Evolutionary conservation across 2,329 filamentous ascomycete genomes (phyloP), one percentile per base, ranked within the genome.

Genomic region (Epichloe scottii): DNA sequence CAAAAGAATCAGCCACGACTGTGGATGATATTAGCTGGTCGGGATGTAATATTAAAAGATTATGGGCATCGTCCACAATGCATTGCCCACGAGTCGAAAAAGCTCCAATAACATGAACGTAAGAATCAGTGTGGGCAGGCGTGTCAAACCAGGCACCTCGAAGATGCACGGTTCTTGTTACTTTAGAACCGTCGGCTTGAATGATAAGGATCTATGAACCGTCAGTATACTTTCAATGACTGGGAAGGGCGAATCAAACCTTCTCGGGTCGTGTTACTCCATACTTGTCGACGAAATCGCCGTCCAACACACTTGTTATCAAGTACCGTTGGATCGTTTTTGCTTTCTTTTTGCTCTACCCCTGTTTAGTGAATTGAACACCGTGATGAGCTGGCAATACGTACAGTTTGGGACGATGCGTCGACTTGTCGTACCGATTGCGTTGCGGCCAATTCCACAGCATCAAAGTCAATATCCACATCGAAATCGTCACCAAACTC

Each of bases 11-110:
- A n/a, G 89, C 90, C 42, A 98, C 86, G 5, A 94, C 89, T 0
- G 93, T 97, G 3, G 93, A 86, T 2, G 93, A 97, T 49, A 98
- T 85, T 35, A 98, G 78, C 68, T 97, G 90, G 62, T 98, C 93
- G 0, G 93, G 93, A 62, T 98, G 90, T 14, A 98, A 71, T 52
- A 98, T 89, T 48, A 98, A 72, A 66, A 97, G 85, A 59, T 90
- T 89, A 47, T 84, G 76, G 3, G 78, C 74, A 64, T 97, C 89
- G 62, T 95, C 86, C 55, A 97, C 77, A 45, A 94, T 70, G 63
- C 90, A 95, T 63, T 84, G 81, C 2, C 87, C 87, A 15, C 71
- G 75, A 1, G 68, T 58, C 52, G 84, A 77, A 59, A 94, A 95
- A 3, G 79, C 70, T 33, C 90, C 90, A 56, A 94, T 88, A 52